Percentiles rank a stretch among this genome's conserved stretches.
Conservation (phyloP, 1,139 yeast species). For the Spencermartinsiella ligniputridi region DNA sequence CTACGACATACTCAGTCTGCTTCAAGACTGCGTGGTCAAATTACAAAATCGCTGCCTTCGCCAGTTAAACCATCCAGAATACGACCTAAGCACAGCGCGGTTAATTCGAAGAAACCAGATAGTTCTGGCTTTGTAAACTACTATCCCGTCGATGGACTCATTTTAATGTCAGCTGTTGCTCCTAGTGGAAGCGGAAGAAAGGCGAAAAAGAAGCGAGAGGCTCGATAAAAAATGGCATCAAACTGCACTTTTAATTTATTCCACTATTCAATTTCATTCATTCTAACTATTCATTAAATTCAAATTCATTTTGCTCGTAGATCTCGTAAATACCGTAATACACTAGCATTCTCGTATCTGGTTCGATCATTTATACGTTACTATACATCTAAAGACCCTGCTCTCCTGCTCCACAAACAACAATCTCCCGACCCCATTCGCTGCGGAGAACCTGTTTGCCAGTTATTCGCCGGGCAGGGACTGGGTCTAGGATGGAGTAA, state of each 20-base stretch:
- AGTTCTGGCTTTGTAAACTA: slow-evolving; percentile 22
- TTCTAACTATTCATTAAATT: no score
- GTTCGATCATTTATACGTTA: background rate
- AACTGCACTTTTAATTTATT: no score
- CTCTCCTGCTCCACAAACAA: slow-evolving; percentile 65
- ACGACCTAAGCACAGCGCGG: background rate
- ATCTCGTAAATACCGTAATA: no score
- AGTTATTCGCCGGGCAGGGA: slow-evolving; percentile 74
- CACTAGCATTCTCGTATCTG: no score
- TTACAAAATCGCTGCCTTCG: background rate
- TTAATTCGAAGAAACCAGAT: slow-evolving; percentile 14
- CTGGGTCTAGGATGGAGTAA: slow-evolving; percentile 86
- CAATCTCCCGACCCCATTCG: slow-evolving; percentile 92
- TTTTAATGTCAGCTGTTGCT: slow-evolving; percentile 25
- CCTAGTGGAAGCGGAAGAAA: slow-evolving; percentile 18
- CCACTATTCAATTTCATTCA: no score
- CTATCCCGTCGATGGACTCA: slow-evolving; percentile 19
- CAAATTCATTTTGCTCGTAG: no score
- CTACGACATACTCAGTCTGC: background rate
- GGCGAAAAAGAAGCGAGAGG: background rate
- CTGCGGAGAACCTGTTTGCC: slow-evolving; percentile 82
- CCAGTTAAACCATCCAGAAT: background rate
- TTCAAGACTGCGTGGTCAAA: background rate
- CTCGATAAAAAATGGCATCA: no score
- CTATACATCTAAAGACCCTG: slow-evolving; percentile 14